Evolutionary conservation across 2,329 filamentous ascomycete genomes (phyloP), one percentile per base, ranked within the genome.

Genomic region (Myriosclerotinia scirpicola): DNA sequence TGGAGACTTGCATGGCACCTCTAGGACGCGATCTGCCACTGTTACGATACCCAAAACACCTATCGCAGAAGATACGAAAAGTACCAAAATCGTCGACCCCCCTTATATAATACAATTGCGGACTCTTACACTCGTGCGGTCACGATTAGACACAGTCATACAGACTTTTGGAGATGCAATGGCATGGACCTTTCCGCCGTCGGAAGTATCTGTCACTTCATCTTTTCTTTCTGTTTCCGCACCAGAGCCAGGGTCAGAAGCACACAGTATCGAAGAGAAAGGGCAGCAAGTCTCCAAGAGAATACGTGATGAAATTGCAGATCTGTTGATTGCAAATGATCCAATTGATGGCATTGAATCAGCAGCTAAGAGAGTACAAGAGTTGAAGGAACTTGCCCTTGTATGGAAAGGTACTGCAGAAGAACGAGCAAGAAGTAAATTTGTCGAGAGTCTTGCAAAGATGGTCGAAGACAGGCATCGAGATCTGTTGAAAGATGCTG

Each of bases 321-420:
- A 83, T 44, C 78, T 96, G 3, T 79, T 97, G 15, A 82, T 83
- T 17, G 83, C 81, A 36, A 76, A 83, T 8, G 87, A 89, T 54
- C 84, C 86, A 0, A 81, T 88, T 15, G 82, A 83, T 54, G 91
- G 91, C 20, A 82, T 95, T 11, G 88, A 91, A 70, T 87, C 88
- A 67, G 95, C 95, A 0, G 85, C 85, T 15, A 83, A 84, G 65
- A 83, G 91, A 54, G 88, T 98, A 17, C 89, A 92, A 74, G 87
- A 91, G 75, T 82, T 98, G 66, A 89, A 92, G 74, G 85, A 88
- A 69, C 79, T 98, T 70, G 87, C 87, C 5, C 80, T 80, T n/a
- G 88, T 99, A 30, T 99, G 95, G 93, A 94, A 90, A 76, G 93
- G 93, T n/a, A 97, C 95, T 2, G 90, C 91, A 0, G 95, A 99